phyloP scores from a whole-genome alignment of 1,284 basidiomycete species.

The Tremellales sp. region DNA sequence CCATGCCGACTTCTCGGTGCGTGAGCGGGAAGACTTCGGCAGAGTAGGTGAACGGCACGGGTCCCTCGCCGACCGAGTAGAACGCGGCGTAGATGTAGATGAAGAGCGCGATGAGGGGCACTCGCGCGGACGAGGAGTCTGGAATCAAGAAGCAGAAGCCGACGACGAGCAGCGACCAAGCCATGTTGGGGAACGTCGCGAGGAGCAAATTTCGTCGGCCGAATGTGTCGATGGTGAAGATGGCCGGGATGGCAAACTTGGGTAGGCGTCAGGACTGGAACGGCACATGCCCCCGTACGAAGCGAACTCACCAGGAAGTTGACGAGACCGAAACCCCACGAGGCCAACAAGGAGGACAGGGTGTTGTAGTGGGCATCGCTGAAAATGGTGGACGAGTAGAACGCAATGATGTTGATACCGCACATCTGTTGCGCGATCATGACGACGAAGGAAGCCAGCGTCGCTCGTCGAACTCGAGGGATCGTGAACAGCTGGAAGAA shows the following conservation, averaged over 20 bases:
- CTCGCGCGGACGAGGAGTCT: slow-evolving; percentile 33
- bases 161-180: slow-evolving; percentile 41
- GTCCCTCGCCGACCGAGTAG: slow-evolving; percentile 61
- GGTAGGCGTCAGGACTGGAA: slow-evolving; percentile 4
- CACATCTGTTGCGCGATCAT: slow-evolving; percentile 58
- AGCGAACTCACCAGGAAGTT: slow-evolving; percentile 16
- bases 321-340: slow-evolving; percentile 58
- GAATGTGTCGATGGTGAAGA: slow-evolving; percentile 48
- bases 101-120: slow-evolving; percentile 58
- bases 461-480: slow-evolving; percentile 68
- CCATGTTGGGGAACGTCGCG: slow-evolving; percentile 56
- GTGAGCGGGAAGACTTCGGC: slow-evolving; percentile 54
- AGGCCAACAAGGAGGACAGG: slow-evolving; percentile 54
- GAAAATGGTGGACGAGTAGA: slow-evolving; percentile 61
- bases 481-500: slow-evolving; percentile 66
- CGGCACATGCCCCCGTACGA: neutral
- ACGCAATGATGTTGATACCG: slow-evolving; percentile 30
- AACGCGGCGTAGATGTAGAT: slow-evolving; percentile 53
- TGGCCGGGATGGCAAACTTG: slow-evolving; percentile 27
- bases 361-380: slow-evolving; percentile 50
- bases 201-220: slow-evolving; percentile 66
- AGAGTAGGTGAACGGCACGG: slow-evolving; percentile 60
- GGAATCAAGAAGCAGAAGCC: slow-evolving; percentile 41
- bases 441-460: slow-evolving; percentile 63
- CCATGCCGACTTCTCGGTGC: slow-evolving; percentile 54